These are phyloP conservation scores for Scheffersomyces illinoinensis DNA, from an alignment of 1,139 yeast genomes.

Conservation along the genomic window DNA sequence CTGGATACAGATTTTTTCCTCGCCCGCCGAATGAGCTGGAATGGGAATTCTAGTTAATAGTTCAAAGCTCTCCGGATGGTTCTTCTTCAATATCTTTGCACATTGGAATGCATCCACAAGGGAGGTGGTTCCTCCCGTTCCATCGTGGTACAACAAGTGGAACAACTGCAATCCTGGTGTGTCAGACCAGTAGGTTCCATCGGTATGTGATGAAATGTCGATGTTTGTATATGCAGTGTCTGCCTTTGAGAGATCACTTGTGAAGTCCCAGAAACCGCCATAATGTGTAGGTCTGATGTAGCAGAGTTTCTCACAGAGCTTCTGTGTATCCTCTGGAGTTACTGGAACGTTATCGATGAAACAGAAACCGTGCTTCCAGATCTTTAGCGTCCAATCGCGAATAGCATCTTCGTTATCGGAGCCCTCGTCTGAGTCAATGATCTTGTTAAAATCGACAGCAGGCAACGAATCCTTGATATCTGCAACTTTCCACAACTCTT, in stretches of 20 bases:
- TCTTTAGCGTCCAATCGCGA: conserved; percentile 60
- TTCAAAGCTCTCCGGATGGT: conserved; percentile 57
- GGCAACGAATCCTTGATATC: conserved; percentile 48
- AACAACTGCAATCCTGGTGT: conserved; percentile 76
- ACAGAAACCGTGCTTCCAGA: conserved; percentile 64
- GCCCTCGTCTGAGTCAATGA: conserved; percentile 40
- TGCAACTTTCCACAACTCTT: conserved; percentile 50
- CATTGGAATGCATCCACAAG: conserved; percentile 70
- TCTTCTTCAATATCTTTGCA: conserved; percentile 50
- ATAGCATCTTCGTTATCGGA: conserved; percentile 46
- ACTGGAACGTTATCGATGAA: conserved; percentile 65
- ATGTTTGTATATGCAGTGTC: conserved; percentile 78
- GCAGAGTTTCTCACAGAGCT: conserved; percentile 58
- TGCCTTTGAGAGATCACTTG: conserved; percentile 67
- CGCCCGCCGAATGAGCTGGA: conserved; percentile 82
- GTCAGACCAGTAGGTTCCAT: conserved; percentile 79
- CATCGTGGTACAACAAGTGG: conserved; percentile 66
- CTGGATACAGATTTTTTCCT: conserved; percentile 63
- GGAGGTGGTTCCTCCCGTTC: conserved; percentile 73
- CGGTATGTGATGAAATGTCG: conserved; percentile 69
- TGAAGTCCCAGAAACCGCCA: conserved; percentile 83
- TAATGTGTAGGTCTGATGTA: conserved; percentile 74
- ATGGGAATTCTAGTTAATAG: conserved; percentile 53
- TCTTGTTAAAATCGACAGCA: conserved; percentile 46
- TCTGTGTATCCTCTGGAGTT: conserved; percentile 61